A percentile compares a stretch with the other conserved stretches of the same genome.
phyloP scores from a whole-genome alignment of 371 early-diverging fungal species.

The Basidiobolus meristosporus region DNA sequence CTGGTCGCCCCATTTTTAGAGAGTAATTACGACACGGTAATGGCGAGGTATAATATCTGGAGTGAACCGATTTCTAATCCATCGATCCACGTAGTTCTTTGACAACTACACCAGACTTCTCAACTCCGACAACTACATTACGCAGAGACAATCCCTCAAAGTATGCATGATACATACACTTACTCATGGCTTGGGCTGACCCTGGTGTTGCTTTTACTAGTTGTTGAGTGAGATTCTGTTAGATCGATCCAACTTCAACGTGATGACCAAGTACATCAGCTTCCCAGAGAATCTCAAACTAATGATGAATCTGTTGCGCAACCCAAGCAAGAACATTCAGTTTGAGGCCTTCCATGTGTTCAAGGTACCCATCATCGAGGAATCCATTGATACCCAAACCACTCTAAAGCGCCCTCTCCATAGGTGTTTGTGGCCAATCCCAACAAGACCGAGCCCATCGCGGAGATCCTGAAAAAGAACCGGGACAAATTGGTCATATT shows the following conservation, averaged over 20 bases:
- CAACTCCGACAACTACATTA: constrained; percentile 87
- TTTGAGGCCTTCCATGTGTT: constrained; percentile 98
- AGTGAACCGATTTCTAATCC: background rate
- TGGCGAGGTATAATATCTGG: background rate
- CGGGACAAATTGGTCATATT: constrained; percentile 76
- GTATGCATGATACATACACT: constrained; percentile 15
- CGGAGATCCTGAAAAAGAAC: constrained; percentile 82
- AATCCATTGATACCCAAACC: background rate
- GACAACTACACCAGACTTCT: constrained; percentile 67
- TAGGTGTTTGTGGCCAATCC: constrained; percentile 97
- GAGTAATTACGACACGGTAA: constrained; percentile 69
- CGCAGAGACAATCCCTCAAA: constrained; percentile 92
- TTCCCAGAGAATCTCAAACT: constrained; percentile 84
- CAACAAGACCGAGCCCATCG: constrained; percentile 78
- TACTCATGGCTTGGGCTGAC: background rate
- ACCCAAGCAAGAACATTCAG: constrained; percentile 90
- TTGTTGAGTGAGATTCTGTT: constrained; percentile 90
- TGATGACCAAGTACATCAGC: constrained; percentile 90
- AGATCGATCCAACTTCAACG: constrained; percentile 82
- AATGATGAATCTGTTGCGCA: constrained; percentile 91
- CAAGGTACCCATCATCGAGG: constrained; percentile 30
- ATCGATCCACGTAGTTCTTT: constrained; percentile 44
- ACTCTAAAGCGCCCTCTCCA: background rate
- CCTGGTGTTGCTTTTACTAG: constrained; percentile 14
- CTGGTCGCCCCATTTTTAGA: constrained; percentile 80